A percentile compares a stretch with the other conserved stretches of the same genome.
Evolutionary conservation across 805 yeast genomes (phyloP).

Genomic region (Ogataea populi-albae): DNA sequence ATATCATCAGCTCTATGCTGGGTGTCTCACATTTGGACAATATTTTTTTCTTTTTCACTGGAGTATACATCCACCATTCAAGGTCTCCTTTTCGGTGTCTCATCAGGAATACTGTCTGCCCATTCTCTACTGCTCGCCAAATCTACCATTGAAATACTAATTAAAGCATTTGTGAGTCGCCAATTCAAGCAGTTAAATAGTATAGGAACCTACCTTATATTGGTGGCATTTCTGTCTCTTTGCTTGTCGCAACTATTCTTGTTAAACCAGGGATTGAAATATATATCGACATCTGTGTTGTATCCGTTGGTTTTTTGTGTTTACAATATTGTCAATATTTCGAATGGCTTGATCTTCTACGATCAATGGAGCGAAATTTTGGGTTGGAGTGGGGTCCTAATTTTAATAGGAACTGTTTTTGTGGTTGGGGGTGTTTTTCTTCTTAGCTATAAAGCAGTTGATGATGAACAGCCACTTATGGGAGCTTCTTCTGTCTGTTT

Average conservation of each 20-base stretch:
- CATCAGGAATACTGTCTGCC: slow-evolving; percentile 78
- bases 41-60: slow-evolving; percentile 12
- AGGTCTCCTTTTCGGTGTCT: slow-evolving; percentile 64
- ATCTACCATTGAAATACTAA: slow-evolving; percentile 67
- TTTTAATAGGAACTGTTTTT: slow-evolving; percentile 45
- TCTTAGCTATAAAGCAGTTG: slow-evolving; percentile 52
- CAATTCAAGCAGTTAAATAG: slow-evolving; percentile 32
- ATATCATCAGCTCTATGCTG: not conserved
- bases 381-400: slow-evolving; percentile 34
- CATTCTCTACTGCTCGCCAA: slow-evolving; percentile 86
- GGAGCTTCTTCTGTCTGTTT: slow-evolving; percentile 8
- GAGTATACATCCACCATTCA: slow-evolving; percentile 33
- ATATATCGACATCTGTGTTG: slow-evolving; percentile 69
- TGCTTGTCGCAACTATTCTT: slow-evolving; percentile 72
- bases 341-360: slow-evolving; percentile 62
- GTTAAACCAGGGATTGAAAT: slow-evolving; percentile 68
- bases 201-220: slow-evolving; percentile 47
- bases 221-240: slow-evolving; percentile 52
- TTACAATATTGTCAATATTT: slow-evolving; percentile 66
- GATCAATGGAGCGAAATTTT: slow-evolving; percentile 45
- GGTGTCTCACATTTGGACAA: slow-evolving; percentile 1
- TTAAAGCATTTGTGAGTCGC: slow-evolving; percentile 40
- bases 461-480: slow-evolving; percentile 1
- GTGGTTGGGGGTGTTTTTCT: slow-evolving; percentile 67
- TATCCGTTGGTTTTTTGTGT: slow-evolving; percentile 86